Conservation (phyloP, 2,329 filamentous ascomycete species). For the Arachnomyces sp. region DNA sequence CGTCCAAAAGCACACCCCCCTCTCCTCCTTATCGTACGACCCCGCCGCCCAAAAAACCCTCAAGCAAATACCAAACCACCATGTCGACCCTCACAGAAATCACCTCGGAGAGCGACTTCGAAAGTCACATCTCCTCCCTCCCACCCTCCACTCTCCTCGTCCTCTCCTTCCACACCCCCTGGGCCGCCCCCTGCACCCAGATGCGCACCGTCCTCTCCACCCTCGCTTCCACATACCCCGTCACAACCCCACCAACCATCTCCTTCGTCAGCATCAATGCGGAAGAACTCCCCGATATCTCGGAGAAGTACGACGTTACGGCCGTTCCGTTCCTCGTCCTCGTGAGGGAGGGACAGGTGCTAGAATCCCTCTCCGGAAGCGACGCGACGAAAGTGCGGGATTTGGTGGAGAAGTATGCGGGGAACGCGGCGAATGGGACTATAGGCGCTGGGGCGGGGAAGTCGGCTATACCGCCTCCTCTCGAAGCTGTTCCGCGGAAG, state of each 20-base stretch:
- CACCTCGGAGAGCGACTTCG: slow-evolving; percentile 64
- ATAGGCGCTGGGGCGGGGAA: slow-evolving; percentile 26
- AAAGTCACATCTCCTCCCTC: slow-evolving; percentile 56
- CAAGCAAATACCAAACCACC: slow-evolving; percentile 15
- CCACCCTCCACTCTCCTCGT: slow-evolving; percentile 65
- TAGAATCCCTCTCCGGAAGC: slow-evolving; percentile 83
- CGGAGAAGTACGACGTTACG: slow-evolving; percentile 86
- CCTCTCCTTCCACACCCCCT: slow-evolving; percentile 91
- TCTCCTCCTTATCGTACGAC: not conserved
- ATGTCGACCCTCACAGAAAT: slow-evolving; percentile 77
- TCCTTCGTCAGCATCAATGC: slow-evolving; percentile 88
- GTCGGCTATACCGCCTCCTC: slow-evolving; percentile 31
- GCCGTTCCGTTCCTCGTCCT: slow-evolving; percentile 90
- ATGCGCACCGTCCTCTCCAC: slow-evolving; percentile 81
- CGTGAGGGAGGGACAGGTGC: slow-evolving; percentile 61
- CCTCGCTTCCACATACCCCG: slow-evolving; percentile 77
- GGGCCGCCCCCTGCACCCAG: slow-evolving; percentile 91
- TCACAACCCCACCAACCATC: slow-evolving; percentile 56
- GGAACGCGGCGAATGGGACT: slow-evolving; percentile 28
- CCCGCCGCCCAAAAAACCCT: not conserved
- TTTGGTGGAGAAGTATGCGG: slow-evolving; percentile 75
- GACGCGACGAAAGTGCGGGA: slow-evolving; percentile 77
- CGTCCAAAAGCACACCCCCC: not conserved
- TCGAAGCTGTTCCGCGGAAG: slow-evolving; percentile 31
- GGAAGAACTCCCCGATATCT: slow-evolving; percentile 85